A percentile compares a stretch with the other conserved stretches of the same genome.
phyloP scores from a whole-genome alignment of 257 asterid genomes.

The Cordia subcordata region DNA sequence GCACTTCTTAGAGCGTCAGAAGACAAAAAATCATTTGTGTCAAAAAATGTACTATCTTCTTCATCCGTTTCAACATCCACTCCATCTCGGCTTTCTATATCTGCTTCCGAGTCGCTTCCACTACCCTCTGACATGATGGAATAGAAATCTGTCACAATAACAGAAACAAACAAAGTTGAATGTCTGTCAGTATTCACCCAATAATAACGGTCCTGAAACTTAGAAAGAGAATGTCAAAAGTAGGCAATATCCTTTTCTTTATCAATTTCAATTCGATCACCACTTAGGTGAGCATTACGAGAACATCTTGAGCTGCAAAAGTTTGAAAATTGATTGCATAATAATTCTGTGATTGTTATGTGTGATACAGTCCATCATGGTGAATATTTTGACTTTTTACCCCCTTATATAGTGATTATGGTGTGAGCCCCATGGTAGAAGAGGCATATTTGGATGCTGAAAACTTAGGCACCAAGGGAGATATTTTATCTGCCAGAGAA shows the following conservation, averaged over 20 bases:
- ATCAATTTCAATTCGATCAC: too few relatives aligned
- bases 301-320: neutral
- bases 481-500: too few relatives aligned
- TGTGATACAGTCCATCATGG: neutral
- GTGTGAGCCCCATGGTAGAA: too few relatives aligned
- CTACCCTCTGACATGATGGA: constrained; percentile 96
- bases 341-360: too few relatives aligned
- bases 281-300: neutral
- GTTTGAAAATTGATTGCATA: too few relatives aligned
- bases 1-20: constrained; percentile 89
- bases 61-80: constrained; percentile 88
- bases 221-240: too few relatives aligned
- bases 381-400: neutral
- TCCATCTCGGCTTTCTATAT: constrained; percentile 81
- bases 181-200: neutral
- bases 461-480: too few relatives aligned
- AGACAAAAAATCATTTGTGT: constrained; percentile 81
- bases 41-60: constrained; percentile 77
- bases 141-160: constrained; percentile 67
- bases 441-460: too few relatives aligned
- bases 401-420: constrained; percentile 1
- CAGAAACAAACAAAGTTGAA: neutral
- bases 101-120: constrained; percentile 89
- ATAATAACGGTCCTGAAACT: neutral
- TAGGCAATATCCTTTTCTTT: too few relatives aligned